Conservation (phyloP, 768 basidiomycete genomes). For the Boletus patriciae region DNA sequence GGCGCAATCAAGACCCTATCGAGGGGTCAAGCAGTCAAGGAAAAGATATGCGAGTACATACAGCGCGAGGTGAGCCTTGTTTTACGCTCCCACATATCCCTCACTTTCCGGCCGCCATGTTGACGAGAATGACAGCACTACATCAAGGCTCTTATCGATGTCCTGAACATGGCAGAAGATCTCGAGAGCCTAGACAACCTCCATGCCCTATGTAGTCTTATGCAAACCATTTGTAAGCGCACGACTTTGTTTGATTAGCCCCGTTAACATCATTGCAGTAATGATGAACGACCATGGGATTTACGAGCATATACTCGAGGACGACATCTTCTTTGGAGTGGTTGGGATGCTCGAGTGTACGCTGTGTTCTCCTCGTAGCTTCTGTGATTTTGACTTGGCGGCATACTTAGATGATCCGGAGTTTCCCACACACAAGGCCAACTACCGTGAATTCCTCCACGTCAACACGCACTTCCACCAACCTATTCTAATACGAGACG, state of each 20-base stretch:
- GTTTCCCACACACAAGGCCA: constrained; percentile 94
- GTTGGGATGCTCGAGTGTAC: constrained; percentile 96
- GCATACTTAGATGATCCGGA: constrained; percentile 82
- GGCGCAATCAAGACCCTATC: constrained; percentile 71
- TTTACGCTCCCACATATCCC: background rate
- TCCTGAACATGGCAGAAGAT: constrained; percentile 89
- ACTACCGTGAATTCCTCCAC: constrained; percentile 91
- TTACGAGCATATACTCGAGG: constrained; percentile 93
- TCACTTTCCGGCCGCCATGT: background rate
- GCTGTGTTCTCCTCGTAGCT: constrained; percentile 31
- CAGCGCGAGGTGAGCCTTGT: constrained; percentile 67
- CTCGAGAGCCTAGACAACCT: constrained; percentile 87
- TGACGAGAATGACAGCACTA: constrained; percentile 60
- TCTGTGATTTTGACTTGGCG: constrained; percentile 16
- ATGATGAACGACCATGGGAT: constrained; percentile 93
- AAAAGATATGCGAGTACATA: constrained; percentile 88
- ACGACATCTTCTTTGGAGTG: constrained; percentile 89
- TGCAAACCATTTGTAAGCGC: constrained; percentile 88
- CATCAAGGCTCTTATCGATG: constrained; percentile 80
- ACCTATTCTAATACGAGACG: constrained; percentile 81
- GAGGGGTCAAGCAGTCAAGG: constrained; percentile 70
- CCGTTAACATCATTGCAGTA: constrained; percentile 47
- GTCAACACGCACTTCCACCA: constrained; percentile 84
- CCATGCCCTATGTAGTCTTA: constrained; percentile 86
- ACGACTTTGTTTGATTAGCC: background rate